These are phyloP conservation scores for Metschnikowia arizonensis DNA, from an alignment of 805 yeast genomes.

Conservation along the genomic window DNA sequence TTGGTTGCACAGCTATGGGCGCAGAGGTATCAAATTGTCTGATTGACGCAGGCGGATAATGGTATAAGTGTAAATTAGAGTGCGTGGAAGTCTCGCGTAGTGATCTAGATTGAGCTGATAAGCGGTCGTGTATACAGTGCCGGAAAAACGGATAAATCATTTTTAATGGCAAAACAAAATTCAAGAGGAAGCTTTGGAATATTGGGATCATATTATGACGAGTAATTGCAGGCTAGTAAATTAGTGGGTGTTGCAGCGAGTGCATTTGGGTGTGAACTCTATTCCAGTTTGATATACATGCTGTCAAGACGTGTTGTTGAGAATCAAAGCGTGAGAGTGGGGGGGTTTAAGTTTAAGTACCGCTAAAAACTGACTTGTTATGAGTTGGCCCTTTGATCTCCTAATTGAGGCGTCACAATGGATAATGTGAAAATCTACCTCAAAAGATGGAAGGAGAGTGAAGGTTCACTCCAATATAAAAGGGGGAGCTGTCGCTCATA, in stretches of 20 bases:
- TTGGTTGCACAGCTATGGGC: not conserved
- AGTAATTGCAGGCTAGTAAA: not conserved
- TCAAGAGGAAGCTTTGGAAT: not conserved
- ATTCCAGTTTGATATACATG: not conserved
- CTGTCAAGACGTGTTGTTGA: not conserved
- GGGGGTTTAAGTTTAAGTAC: too few relatives aligned
- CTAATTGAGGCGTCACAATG: too few relatives aligned
- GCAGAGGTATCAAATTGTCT: not conserved
- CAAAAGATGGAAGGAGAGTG: too few relatives aligned
- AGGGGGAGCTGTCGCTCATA: too few relatives aligned
- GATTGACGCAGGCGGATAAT: not conserved
- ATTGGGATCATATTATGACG: not conserved
- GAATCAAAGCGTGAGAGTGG: too few relatives aligned
- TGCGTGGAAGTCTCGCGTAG: slow-evolving; percentile 3
- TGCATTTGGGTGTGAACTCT: not conserved
- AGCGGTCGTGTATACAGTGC: not conserved
- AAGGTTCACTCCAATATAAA: too few relatives aligned
- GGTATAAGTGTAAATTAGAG: not conserved
- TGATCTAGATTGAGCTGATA: slow-evolving; percentile 4
- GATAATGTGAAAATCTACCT: too few relatives aligned
- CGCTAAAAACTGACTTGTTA: too few relatives aligned
- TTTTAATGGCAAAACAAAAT: not conserved
- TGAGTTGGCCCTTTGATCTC: too few relatives aligned
- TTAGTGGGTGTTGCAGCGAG: not conserved
- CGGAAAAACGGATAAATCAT: not conserved